phyloP scores from a whole-genome alignment of 139 green algal species.

The Closterium sp. region DNA sequence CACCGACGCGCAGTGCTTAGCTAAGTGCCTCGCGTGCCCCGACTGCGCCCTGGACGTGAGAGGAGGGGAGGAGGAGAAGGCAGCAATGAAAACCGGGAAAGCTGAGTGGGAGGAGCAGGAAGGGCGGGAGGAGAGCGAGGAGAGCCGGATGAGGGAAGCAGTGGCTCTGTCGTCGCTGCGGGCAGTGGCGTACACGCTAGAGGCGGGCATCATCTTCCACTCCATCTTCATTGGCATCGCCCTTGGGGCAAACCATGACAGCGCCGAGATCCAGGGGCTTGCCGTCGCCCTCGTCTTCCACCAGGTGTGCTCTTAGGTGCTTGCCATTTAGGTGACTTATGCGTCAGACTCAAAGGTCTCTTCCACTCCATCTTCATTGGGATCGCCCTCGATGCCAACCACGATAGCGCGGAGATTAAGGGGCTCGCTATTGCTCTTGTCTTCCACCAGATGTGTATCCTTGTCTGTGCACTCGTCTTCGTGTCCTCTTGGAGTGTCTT shows the following conservation, averaged over 20 bases:
- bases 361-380: conserved; percentile 17
- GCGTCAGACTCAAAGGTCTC: too few species aligned
- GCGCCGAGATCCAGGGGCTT: not conserved
- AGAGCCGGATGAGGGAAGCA: not conserved
- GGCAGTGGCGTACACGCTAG: conserved; percentile 38
- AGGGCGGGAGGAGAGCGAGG: not conserved
- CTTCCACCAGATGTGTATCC: not conserved
- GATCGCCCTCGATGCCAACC: conserved; percentile 25
- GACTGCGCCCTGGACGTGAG: not conserved
- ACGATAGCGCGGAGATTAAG: not conserved
- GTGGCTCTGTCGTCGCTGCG: not conserved
- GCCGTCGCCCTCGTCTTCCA: too few species aligned
- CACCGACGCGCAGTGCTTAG: not conserved
- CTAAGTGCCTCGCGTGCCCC: not conserved
- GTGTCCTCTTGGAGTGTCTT: too few species aligned
- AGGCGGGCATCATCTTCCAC: conserved; percentile 50
- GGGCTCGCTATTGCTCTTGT: too few species aligned
- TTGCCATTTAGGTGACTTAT: too few species aligned
- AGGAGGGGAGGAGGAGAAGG: not conserved
- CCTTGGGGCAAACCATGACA: conserved; percentile 16
- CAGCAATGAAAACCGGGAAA: not conserved
- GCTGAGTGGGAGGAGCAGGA: not conserved
- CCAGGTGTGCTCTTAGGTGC: too few species aligned
- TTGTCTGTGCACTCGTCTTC: conserved; percentile 18
- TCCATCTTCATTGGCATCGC: conserved; percentile 47